Evolutionary conservation across 768 basidiomycete species (phyloP).

Genomic region (Agrocybe praecox): DNA sequence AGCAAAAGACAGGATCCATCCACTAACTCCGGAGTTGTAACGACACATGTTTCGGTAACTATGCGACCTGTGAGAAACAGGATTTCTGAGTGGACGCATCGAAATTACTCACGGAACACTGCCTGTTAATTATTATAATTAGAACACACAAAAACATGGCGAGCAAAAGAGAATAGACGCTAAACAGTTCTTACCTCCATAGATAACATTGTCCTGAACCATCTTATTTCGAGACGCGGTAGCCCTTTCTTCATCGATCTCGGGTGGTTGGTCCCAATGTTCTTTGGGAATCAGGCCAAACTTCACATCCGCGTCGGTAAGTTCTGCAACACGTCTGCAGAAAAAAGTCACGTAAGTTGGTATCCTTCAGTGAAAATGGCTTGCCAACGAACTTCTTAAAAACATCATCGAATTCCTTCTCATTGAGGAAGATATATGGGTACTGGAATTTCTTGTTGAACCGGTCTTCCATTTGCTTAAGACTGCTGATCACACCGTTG

Average conservation of each 20-base stretch:
- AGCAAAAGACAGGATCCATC: neutral
- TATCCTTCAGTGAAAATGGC: neutral
- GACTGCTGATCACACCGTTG: slow-evolving; percentile 59
- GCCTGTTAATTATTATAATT: slow-evolving; percentile 39
- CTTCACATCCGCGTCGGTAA: slow-evolving; percentile 65
- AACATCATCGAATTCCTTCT: slow-evolving; percentile 67
- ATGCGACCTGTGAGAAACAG: neutral
- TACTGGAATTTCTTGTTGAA: slow-evolving; percentile 90
- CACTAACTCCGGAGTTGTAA: slow-evolving; percentile 89
- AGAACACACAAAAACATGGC: neutral
- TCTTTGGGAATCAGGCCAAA: slow-evolving; percentile 80
- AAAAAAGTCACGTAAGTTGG: neutral
- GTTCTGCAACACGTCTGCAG: slow-evolving; percentile 49
- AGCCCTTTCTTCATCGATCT: slow-evolving; percentile 79
- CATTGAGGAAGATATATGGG: slow-evolving; percentile 88
- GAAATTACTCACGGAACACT: slow-evolving; percentile 66
- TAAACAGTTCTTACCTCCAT: slow-evolving; percentile 50
- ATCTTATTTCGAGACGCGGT: slow-evolving; percentile 65
- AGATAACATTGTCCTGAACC: slow-evolving; percentile 67
- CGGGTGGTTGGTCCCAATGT: slow-evolving; percentile 82
- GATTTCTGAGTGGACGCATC: neutral
- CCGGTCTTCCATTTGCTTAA: slow-evolving; percentile 82
- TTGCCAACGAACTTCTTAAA: slow-evolving; percentile 61
- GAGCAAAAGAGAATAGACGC: neutral
- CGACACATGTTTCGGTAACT: slow-evolving; percentile 97